Conservation (phyloP, 371 early-diverging fungal genomes). For the Mortierella sp. region DNA sequence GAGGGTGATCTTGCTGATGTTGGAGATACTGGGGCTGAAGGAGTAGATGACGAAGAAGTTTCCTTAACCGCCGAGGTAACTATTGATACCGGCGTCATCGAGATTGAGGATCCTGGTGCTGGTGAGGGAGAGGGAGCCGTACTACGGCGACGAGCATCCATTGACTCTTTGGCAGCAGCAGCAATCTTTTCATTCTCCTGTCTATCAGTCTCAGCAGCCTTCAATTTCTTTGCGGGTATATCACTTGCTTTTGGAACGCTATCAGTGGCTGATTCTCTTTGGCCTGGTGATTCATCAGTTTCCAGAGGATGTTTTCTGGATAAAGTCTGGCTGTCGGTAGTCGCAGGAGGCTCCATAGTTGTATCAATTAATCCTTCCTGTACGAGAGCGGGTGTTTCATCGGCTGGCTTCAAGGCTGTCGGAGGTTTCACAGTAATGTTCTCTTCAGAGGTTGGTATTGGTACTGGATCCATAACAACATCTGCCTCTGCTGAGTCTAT, state of each 20-base stretch:
- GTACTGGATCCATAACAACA: conserved; percentile 18
- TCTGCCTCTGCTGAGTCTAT: conserved; percentile 15
- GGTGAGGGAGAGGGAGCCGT: conserved; percentile 47
- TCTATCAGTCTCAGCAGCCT: conserved; percentile 12
- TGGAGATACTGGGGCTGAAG: neutral
- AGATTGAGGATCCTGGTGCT: conserved; percentile 13
- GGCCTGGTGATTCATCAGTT: conserved; percentile 3
- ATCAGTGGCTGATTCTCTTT: conserved; percentile 1
- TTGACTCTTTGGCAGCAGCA: conserved; percentile 26
- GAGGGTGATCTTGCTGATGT: conserved; percentile 13
- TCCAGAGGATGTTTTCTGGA: conserved; percentile 40
- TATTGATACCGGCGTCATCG: neutral
- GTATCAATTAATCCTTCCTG: conserved; percentile 48
- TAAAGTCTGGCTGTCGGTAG: neutral
- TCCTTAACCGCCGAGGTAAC: neutral
- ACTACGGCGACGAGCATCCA: conserved; percentile 39
- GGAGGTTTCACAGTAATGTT: neutral
- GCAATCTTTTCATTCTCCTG: conserved; percentile 19
- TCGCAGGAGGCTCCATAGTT: neutral
- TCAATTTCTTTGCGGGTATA: conserved; percentile 19
- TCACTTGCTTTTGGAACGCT: neutral
- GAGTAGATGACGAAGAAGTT: neutral
- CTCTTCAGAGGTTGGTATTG: conserved; percentile 17
- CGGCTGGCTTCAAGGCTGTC: conserved; percentile 19
- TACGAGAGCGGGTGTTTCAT: conserved; percentile 15